Conservation (phyloP, 1,139 yeast species). For the Saccharomyces hybrid region DNA sequence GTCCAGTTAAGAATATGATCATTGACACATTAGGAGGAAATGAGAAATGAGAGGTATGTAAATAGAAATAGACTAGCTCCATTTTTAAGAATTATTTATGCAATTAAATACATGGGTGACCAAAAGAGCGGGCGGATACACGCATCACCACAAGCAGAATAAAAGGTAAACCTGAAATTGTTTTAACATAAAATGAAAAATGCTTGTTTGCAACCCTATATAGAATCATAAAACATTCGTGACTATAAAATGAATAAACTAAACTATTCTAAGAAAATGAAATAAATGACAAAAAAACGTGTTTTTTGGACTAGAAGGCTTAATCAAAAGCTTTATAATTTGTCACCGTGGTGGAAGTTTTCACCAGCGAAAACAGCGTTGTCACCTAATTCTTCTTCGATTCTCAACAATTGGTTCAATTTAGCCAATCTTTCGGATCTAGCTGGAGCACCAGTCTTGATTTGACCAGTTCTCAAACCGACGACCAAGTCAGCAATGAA, state of each 20-base stretch:
- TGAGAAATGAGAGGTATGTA: not conserved
- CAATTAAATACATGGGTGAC: not conserved
- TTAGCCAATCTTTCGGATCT: constrained; percentile 98
- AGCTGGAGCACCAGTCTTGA: constrained; percentile 99
- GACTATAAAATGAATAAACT: constrained; percentile 10
- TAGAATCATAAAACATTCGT: constrained; percentile 22
- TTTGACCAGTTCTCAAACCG: constrained; percentile 95
- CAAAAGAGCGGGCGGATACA: not conserved
- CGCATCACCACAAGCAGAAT: not conserved
- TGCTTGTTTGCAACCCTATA: constrained; percentile 14
- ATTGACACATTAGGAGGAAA: constrained; percentile 32
- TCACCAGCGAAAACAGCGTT: constrained; percentile 91
- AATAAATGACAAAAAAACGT: constrained; percentile 3
- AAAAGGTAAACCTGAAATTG: not conserved
- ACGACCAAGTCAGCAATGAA: constrained; percentile 94
- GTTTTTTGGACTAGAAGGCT: not conserved
- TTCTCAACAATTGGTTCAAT: constrained; percentile 92
- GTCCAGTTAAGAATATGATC: constrained; percentile 53
- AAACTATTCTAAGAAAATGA: constrained; percentile 1
- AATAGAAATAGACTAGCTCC: not conserved
- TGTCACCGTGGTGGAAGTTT: constrained; percentile 54
- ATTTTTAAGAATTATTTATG: not conserved
- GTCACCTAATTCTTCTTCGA: constrained; percentile 94
- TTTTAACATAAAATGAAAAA: not conserved
- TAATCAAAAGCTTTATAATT: constrained; percentile 19